Percentiles rank a stretch among this genome's conserved stretches.
phyloP scores from a whole-genome alignment of 331 rosid species.

The Telfairia occidentalis region DNA sequence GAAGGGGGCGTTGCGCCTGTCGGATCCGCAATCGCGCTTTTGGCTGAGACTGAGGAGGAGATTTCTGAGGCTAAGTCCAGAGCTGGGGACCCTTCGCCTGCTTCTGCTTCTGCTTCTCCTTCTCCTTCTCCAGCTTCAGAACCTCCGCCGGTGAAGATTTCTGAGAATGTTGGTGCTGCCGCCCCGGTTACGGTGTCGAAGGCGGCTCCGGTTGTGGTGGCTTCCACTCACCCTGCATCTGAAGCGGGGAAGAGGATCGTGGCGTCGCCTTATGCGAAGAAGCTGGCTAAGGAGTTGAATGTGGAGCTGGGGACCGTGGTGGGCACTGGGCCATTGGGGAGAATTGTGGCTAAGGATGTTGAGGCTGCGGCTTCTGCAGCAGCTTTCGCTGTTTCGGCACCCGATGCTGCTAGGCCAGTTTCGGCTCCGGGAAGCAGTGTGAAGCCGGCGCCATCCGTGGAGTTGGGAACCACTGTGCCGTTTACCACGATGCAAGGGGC shows the following conservation, averaged over 20 bases:
- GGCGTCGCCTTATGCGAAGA: conserved; percentile 95
- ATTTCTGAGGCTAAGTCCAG: conserved; percentile 60
- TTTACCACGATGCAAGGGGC: conserved; percentile 94
- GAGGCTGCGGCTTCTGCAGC: conserved; percentile 50
- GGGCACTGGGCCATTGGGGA: conserved; percentile 82
- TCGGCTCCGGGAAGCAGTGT: neutral
- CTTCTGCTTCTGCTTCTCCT: conserved; percentile 20
- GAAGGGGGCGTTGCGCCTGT: conserved; percentile 87
- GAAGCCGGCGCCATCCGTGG: conserved; percentile 25
- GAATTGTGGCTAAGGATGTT: conserved; percentile 91
- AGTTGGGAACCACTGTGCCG: conserved; percentile 78
- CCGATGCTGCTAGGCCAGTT: neutral
- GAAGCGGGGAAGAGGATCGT: conserved; percentile 89
- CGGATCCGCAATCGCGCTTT: conserved; percentile 81
- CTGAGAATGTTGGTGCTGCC: conserved; percentile 22
- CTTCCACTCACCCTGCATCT: conserved; percentile 71
- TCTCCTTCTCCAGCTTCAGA: conserved; percentile 17
- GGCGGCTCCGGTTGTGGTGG: conserved; percentile 13
- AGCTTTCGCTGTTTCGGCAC: conserved; percentile 6
- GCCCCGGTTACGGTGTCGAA: conserved; percentile 6
- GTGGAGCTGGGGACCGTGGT: conserved; percentile 54
- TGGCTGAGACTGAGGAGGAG: conserved; percentile 83
- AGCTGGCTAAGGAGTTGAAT: conserved; percentile 73
- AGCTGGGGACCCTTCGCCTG: conserved; percentile 28
- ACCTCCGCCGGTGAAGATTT: conserved; percentile 19